These are phyloP conservation scores for Diutina sp. DNA, from an alignment of 1,139 yeast genomes.

Conservation along the genomic window DNA sequence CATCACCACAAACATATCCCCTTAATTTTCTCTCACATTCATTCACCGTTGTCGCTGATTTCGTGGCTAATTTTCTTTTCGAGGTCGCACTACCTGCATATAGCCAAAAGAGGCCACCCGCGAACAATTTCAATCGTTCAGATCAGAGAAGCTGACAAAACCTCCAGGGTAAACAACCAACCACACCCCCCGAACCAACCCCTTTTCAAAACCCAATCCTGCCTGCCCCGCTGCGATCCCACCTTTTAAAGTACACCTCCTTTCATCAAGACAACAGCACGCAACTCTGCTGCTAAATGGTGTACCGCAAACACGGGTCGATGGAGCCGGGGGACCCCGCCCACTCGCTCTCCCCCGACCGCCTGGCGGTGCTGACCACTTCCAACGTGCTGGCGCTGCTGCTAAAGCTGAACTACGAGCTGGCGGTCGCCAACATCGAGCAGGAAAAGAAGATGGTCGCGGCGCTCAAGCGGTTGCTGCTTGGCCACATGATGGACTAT, in stretches of 20 bases:
- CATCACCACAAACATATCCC: neutral
- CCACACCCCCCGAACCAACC: neutral
- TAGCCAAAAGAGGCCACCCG: neutral
- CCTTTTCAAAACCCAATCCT: neutral
- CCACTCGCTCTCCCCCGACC: neutral
- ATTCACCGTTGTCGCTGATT: neutral
- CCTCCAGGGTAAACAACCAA: neutral
- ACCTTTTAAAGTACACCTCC: too few relatives aligned
- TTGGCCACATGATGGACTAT: slow-evolving; percentile 39
- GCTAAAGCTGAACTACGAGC: slow-evolving; percentile 13
- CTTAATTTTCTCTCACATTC: too few relatives aligned
- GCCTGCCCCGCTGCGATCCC: neutral
- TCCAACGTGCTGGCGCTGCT: neutral
- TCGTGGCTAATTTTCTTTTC: neutral
- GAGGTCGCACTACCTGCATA: neutral
- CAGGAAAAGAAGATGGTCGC: slow-evolving; percentile 49
- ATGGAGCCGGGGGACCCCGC: neutral
- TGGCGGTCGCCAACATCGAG: slow-evolving; percentile 37
- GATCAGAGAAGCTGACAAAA: neutral
- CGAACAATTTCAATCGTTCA: neutral
- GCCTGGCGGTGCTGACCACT: neutral
- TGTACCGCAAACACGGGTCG: neutral
- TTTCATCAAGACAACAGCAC: too few relatives aligned
- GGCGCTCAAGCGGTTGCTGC: slow-evolving; percentile 41
- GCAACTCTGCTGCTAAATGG: neutral